A percentile compares a stretch with the other conserved stretches of the same genome.
Evolutionary conservation across 331 rosid species (phyloP).

Genomic region (Rhamnella rubrinervis): DNA sequence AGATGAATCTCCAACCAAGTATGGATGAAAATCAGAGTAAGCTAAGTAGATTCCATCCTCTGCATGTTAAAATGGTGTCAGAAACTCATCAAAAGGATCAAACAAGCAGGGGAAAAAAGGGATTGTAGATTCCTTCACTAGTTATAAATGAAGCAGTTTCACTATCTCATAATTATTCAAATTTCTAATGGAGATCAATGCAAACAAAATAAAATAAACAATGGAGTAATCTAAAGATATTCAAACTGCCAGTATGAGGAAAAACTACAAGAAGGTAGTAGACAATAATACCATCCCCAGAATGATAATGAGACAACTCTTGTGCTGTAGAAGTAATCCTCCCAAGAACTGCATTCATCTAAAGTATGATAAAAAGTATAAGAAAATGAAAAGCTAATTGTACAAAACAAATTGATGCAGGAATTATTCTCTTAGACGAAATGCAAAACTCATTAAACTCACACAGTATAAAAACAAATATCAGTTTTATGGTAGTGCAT

Average conservation of each 20-base stretch:
- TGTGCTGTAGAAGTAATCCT: conserved; percentile 80
- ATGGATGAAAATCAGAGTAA: conserved; percentile 77
- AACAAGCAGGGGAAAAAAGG: not conserved
- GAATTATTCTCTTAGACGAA: not conserved
- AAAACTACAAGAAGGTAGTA: conserved; percentile 8
- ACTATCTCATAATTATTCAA: not conserved
- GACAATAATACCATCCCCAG: conserved; percentile 73
- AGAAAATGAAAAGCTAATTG: conserved; percentile 4
- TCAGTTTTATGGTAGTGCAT: not conserved
- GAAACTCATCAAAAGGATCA: conserved; percentile 24
- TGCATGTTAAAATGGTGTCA: conserved; percentile 41
- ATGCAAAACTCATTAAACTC: not conserved
- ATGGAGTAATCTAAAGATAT: not conserved
- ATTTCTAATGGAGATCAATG: not conserved
- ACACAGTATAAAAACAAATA: not conserved
- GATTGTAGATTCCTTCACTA: not conserved
- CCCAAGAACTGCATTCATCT: conserved; percentile 96
- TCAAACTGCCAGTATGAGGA: conserved; percentile 1
- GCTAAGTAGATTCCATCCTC: conserved; percentile 92
- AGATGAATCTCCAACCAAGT: conserved; percentile 82
- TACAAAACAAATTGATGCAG: not conserved
- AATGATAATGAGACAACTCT: conserved; percentile 94
- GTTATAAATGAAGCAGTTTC: conserved; percentile 5
- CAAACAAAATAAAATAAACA: not conserved
- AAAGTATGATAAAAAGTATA: conserved; percentile 28